phyloP scores from a whole-genome alignment of 73 alveolate species.

The Stentor roeselii region DNA sequence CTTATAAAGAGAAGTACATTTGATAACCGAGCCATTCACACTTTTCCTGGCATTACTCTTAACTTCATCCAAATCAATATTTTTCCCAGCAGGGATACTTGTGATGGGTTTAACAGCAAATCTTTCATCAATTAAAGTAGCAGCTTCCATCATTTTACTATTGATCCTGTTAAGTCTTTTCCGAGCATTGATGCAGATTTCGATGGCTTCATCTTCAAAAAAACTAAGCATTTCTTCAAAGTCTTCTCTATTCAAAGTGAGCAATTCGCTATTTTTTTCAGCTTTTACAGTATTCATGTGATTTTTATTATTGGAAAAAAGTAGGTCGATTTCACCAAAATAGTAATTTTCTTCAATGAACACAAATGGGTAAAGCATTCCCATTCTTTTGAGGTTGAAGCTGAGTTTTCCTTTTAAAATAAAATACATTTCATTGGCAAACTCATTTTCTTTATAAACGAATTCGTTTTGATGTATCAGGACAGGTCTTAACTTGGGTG shows the following conservation, averaged over 20 bases:
- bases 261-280: background rate
- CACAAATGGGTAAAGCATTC: conserved; percentile 37
- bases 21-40: background rate
- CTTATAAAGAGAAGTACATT: background rate
- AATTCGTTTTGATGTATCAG: conserved; percentile 43
- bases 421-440: conserved; percentile 60
- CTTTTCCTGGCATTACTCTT: background rate
- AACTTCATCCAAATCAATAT: background rate
- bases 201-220: conserved; percentile 16
- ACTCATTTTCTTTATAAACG: conserved; percentile 66
- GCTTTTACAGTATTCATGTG: conserved; percentile 18
- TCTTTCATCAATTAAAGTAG: background rate
- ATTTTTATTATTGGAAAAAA: conserved; percentile 20
- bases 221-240: background rate
- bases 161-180: conserved; percentile 3
- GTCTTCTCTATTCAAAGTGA: background rate
- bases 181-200: conserved; percentile 11
- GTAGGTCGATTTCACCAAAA: conserved; percentile 66
- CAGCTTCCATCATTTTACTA: background rate
- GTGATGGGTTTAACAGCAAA: background rate
- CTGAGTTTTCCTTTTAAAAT: conserved; percentile 47
- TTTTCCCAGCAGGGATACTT: background rate
- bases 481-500: conserved; percentile 67
- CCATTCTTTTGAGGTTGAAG: conserved; percentile 9
- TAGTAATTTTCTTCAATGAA: conserved; percentile 48